phyloP scores from a whole-genome alignment of 805 yeast genomes.

The Nakazawaea pomicola region DNA sequence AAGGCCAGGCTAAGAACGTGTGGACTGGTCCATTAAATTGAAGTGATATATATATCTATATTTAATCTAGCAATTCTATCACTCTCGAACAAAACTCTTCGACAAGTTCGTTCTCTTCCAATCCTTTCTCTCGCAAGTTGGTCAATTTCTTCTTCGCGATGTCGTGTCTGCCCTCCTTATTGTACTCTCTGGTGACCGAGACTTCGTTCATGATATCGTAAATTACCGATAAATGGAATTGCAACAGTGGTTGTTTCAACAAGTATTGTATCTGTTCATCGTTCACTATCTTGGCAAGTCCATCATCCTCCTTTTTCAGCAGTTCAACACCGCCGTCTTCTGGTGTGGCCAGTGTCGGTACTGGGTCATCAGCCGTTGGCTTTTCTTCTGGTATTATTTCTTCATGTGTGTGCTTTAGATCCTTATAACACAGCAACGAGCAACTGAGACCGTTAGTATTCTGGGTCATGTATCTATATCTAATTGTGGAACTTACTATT shows the following conservation, averaged over 20 bases:
- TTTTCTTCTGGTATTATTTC: slow-evolving; percentile 12
- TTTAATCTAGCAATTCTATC: slow-evolving; percentile 20
- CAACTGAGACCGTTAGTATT: slow-evolving; percentile 31
- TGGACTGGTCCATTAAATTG: slow-evolving; percentile 19
- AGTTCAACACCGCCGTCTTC: slow-evolving; percentile 19
- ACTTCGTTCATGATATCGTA: slow-evolving; percentile 44
- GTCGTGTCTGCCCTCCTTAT: slow-evolving; percentile 48
- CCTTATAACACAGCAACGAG: slow-evolving; percentile 57
- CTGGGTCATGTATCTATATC: too few relatives aligned
- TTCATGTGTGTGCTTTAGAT: slow-evolving; percentile 31
- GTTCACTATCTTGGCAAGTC: slow-evolving; percentile 27
- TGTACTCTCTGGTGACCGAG: slow-evolving; percentile 41
- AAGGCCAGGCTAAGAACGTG: slow-evolving; percentile 27
- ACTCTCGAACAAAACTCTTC: slow-evolving; percentile 60
- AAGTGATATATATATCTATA: neutral
- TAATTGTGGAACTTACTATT: slow-evolving; percentile 26
- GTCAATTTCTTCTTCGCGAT: slow-evolving; percentile 59
- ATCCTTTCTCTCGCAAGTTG: slow-evolving; percentile 58
- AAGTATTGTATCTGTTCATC: slow-evolving; percentile 41
- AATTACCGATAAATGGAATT: slow-evolving; percentile 48
- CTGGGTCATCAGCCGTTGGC: neutral
- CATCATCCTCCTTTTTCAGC: too few relatives aligned
- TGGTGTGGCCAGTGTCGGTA: slow-evolving; percentile 1
- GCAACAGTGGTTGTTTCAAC: slow-evolving; percentile 48
- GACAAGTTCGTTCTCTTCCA: slow-evolving; percentile 59